A percentile compares a stretch with the other conserved stretches of the same genome.
These are phyloP conservation scores for Otatea glauca DNA, from an alignment of 176 grass and related monocot genomes.

Conservation along the genomic window DNA sequence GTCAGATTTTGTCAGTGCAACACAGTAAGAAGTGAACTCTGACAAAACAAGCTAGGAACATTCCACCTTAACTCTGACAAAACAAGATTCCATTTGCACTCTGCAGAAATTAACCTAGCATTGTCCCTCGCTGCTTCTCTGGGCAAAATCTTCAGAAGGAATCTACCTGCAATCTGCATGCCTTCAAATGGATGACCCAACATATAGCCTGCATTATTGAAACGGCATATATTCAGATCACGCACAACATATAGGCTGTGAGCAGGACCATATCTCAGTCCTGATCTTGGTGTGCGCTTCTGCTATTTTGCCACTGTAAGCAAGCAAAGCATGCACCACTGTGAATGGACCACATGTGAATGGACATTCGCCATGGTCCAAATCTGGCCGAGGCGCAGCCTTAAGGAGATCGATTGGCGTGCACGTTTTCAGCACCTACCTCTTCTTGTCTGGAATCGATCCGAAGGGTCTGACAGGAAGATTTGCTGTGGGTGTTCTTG, in stretches of 20 bases:
- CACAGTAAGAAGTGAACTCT: not conserved
- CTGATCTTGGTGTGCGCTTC: not conserved
- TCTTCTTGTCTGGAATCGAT: conserved; percentile 24
- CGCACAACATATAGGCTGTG: conserved; percentile 22
- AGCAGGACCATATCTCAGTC: conserved; percentile 34
- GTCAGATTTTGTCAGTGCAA: not conserved
- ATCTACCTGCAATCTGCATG: not conserved
- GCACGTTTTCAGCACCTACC: not conserved
- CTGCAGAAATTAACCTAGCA: conserved; percentile 11
- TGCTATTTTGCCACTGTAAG: conserved; percentile 38
- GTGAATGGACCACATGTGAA: conserved; percentile 40
- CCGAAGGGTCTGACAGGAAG: not conserved
- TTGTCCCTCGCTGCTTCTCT: not conserved
- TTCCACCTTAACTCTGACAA: conserved; percentile 4
- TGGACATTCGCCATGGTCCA: conserved; percentile 21
- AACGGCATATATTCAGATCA: conserved; percentile 8
- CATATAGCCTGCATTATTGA: conserved; percentile 38
- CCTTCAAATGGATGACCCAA: not conserved
- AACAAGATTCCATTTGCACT: not conserved
- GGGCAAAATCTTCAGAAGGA: conserved; percentile 17
- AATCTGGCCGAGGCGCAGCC: not conserved
- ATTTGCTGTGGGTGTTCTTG: not conserved
- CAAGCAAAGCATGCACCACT: conserved; percentile 1
- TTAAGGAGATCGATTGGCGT: conserved; percentile 8
- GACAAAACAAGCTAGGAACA: not conserved